phyloP scores from a whole-genome alignment of 495 filamentous ascomycete genomes.

The Hypoxylon trugodes region DNA sequence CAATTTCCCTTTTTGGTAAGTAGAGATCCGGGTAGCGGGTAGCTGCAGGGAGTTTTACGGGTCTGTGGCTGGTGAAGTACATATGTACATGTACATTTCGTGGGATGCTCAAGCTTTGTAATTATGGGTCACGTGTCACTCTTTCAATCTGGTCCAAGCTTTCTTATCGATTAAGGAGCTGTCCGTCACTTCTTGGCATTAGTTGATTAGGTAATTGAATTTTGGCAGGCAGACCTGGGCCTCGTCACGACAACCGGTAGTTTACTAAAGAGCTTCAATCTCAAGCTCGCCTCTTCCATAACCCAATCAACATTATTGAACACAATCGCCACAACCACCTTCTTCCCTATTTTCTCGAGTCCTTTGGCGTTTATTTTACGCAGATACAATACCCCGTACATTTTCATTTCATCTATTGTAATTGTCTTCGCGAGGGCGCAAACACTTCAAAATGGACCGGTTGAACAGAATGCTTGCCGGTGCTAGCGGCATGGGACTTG shows the following conservation, averaged over 20 bases:
- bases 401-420: neutral
- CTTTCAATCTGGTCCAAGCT: slow-evolving; percentile 28
- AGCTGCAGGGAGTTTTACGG: neutral
- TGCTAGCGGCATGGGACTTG: slow-evolving; percentile 80
- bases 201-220: slow-evolving; percentile 35
- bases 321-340: neutral
- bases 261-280: slow-evolving; percentile 28
- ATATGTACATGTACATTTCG: too few relatives aligned
- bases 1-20: slow-evolving; percentile 20
- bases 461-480: slow-evolving; percentile 82
- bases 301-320: slow-evolving; percentile 11
- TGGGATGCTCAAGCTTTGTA: too few relatives aligned
- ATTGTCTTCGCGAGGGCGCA: slow-evolving; percentile 11
- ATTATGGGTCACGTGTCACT: slow-evolving; percentile 6
- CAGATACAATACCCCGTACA: neutral
- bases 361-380: neutral
- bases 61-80: slow-evolving; percentile 10
- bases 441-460: slow-evolving; percentile 73
- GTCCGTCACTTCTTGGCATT: neutral
- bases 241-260: slow-evolving; percentile 34
- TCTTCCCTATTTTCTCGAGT: neutral
- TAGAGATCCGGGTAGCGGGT: neutral
- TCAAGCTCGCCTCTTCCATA: slow-evolving; percentile 11
- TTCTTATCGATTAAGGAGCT: slow-evolving; percentile 32
- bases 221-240: slow-evolving; percentile 38